These are phyloP conservation scores for Carex cristatella DNA, from an alignment of 176 grass and related monocot genomes.

Conservation along the genomic window DNA sequence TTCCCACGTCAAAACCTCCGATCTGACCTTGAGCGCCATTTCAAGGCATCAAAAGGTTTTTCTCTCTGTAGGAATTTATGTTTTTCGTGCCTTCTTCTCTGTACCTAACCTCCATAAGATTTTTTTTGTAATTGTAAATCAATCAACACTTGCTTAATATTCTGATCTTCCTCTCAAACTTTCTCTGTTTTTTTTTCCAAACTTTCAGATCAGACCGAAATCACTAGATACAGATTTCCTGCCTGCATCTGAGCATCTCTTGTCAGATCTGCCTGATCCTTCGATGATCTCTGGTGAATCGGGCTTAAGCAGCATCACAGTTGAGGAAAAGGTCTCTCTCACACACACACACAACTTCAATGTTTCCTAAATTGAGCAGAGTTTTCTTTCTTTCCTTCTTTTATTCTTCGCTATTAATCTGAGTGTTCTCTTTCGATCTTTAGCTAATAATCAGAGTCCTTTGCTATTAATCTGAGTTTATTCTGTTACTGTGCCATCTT, in stretches of 20 bases:
- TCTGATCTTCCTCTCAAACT: background rate
- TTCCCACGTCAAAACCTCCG: background rate
- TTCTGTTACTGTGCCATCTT: background rate
- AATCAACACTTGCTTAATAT: background rate
- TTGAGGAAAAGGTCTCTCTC: background rate
- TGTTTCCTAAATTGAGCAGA: background rate
- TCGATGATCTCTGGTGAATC: background rate
- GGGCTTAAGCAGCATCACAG: background rate
- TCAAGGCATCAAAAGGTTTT: background rate
- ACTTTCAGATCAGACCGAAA: constrained; percentile 6
- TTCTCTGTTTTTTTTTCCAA: background rate
- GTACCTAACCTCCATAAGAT: background rate
- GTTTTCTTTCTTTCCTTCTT: background rate
- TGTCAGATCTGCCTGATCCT: constrained; percentile 17
- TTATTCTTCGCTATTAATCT: background rate
- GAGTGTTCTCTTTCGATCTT: background rate
- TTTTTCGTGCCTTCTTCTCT: background rate
- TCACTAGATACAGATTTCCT: background rate
- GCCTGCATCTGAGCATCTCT: background rate
- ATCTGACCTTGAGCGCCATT: background rate
- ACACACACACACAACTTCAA: background rate
- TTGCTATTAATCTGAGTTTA: background rate
- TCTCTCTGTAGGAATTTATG: background rate
- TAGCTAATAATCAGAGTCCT: background rate
- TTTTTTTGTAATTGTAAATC: background rate